Percentiles rank a stretch among this genome's conserved stretches.
Conservation (phyloP, 345 rosid genomes). For the Acer campestre region DNA sequence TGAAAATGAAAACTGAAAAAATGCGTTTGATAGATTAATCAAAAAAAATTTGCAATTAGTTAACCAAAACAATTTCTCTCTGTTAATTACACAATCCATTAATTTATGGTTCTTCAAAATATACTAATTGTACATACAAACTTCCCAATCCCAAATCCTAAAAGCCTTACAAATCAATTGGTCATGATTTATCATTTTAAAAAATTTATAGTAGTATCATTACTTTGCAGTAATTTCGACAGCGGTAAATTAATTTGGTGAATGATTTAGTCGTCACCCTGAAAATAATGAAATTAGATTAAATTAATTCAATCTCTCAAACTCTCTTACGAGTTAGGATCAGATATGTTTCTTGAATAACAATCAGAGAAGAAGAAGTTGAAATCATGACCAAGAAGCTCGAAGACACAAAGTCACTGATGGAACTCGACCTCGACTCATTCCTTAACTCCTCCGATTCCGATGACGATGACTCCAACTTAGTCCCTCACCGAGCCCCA, state of each 20-base stretch:
- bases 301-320: background rate
- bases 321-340: background rate
- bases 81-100: no score
- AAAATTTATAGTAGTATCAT: background rate
- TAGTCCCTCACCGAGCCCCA: conserved; percentile 74
- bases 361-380: background rate
- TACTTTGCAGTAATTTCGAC: background rate
- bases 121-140: no score
- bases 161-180: no score
- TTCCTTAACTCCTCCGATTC: conserved; percentile 63
- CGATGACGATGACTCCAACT: conserved; percentile 47
- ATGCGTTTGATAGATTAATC: no score
- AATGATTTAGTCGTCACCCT: background rate
- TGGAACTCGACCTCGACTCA: conserved; percentile 77
- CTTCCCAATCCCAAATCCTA: no score
- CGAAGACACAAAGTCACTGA: conserved; percentile 22
- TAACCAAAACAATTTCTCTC: no score
- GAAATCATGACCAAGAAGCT: conserved; percentile 35
- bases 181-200: no score
- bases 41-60: no score
- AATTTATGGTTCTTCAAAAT: no score
- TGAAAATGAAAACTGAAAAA: no score
- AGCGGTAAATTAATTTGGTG: background rate
- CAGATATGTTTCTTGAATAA: background rate
- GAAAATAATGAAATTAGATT: background rate